Conservation (phyloP, 2,329 filamentous ascomycete species). For the Rasamsonia emersonii region DNA sequence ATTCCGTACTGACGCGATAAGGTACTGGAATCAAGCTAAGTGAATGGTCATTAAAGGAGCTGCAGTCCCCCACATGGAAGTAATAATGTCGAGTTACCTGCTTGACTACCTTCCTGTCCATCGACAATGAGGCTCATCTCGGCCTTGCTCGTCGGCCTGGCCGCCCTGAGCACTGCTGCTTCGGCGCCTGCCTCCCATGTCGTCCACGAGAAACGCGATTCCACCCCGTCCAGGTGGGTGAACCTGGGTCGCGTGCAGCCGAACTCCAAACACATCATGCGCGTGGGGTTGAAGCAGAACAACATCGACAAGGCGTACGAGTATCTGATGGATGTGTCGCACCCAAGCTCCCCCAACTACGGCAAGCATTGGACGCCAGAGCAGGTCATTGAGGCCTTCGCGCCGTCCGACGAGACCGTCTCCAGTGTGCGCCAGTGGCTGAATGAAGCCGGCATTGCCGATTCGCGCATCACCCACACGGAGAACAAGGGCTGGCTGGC, state of each 20-base stretch:
- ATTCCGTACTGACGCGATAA: too few relatives aligned
- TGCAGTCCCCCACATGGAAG: too few relatives aligned
- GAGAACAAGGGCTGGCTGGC: constrained; percentile 46
- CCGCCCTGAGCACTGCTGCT: constrained; percentile 4
- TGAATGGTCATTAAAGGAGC: too few relatives aligned
- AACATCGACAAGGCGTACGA: constrained; percentile 7
- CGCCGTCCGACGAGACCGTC: constrained; percentile 37
- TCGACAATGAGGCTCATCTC: too few relatives aligned
- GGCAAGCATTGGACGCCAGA: constrained; percentile 36
- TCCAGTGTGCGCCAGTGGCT: constrained; percentile 48
- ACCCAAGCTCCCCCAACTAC: constrained; percentile 34
- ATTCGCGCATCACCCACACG: constrained; percentile 41
- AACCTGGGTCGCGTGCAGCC: constrained; percentile 4
- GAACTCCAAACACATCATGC: constrained; percentile 5
- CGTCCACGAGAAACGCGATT: constrained; percentile 6
- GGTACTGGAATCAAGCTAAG: too few relatives aligned
- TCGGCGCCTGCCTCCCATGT: constrained; percentile 5
- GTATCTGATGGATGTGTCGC: constrained; percentile 14
- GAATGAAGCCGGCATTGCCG: constrained; percentile 42
- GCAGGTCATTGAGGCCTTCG: constrained; percentile 36
- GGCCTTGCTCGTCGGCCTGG: too few relatives aligned
- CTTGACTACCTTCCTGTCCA: too few relatives aligned
- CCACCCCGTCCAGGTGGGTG: constrained; percentile 5
- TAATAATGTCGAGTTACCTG: too few relatives aligned
- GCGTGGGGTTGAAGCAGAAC: constrained; percentile 7